Evolutionary conservation across 2,329 filamentous ascomycete species (phyloP), one percentile per base, ranked within the genome.

Genomic region (Aspergillus sp.): DNA sequence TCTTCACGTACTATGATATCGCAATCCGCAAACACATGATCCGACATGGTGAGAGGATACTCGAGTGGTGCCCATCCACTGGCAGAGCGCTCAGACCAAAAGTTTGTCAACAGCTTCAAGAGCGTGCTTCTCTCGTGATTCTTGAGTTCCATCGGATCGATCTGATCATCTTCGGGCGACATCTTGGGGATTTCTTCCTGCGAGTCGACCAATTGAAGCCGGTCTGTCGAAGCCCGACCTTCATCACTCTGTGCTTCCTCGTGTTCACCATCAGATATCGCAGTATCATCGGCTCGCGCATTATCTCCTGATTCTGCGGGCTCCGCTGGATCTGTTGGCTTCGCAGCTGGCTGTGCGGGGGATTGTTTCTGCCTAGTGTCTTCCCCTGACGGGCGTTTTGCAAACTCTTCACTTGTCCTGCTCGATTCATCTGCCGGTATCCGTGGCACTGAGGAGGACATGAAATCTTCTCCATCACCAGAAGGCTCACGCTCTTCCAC

Each of bases 1-100:
- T 98, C 93, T 67, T 98, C 93, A 35, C 93, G 83, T 34, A 98
- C 89, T 56, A 98, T 94, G 52, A 98, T 90, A 64, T 98, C 88
- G 6, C 89, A 94, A 68, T 98, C 90, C 45, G 89, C 86, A 70
- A 97, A 97, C 42, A 98, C 90, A 65, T 98, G 93, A 63, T 98
- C 93, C 10, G 84, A 87, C 41, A 85, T 75, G 54, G 81, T 86
- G 52, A 97, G 79, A 3, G 94, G 94, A 59, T 98, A 98, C 46
- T 98, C 93, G 19, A 98, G 77, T 26, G 85, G 81, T 4, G 85
- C 79, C 93, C 93, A 98, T 34, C 91, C 90, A 65, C 89, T 96
- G 27, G 94, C 88, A 42, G 93, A 97, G 45, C 93, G 82, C 68
- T 98, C 94, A 2, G 93, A 94, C 93, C 93, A 98, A 67, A 98